Evolutionary conservation across 139 green algal genomes (phyloP).

Genomic region (Diplosphaera chodatii): DNA sequence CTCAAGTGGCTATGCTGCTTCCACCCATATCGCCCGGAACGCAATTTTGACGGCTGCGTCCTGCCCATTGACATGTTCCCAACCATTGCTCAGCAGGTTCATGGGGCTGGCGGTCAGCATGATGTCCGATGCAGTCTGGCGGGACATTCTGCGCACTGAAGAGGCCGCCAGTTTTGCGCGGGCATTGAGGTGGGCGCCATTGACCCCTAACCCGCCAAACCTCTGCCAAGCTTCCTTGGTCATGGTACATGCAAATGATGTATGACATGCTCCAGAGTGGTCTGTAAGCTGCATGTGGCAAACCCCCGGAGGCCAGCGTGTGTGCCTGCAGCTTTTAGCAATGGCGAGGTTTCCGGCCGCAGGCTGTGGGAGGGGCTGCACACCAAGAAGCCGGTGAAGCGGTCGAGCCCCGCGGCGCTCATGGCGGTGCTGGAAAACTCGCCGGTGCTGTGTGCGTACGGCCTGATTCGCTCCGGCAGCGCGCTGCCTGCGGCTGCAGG

Average conservation of each 20-base stretch:
- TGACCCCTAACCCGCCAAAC: too few species aligned
- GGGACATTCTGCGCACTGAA: slow-evolving; percentile 11
- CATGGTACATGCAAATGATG: too few species aligned
- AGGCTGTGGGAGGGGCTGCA: not conserved
- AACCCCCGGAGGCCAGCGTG: too few species aligned
- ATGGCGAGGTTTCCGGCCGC: too few species aligned
- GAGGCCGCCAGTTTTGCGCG: slow-evolving; percentile 2
- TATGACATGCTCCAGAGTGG: too few species aligned
- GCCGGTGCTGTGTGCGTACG: slow-evolving; percentile 52
- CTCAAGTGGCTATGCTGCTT: too few species aligned
- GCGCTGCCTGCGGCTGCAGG: not conserved
- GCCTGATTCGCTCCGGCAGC: slow-evolving; percentile 16
- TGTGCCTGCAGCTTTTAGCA: too few species aligned
- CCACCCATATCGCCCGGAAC: too few species aligned
- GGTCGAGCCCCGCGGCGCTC: slow-evolving; percentile 2
- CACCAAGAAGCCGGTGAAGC: not conserved
- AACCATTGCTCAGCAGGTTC: slow-evolving; percentile 12
- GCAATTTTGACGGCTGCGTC: too few species aligned
- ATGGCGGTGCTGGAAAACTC: slow-evolving; percentile 50
- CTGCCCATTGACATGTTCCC: too few species aligned
- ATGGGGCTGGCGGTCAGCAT: slow-evolving; percentile 27
- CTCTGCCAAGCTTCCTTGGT: too few species aligned
- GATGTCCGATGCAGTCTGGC: slow-evolving; percentile 24
- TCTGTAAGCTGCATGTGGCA: too few species aligned
- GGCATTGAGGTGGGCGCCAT: not conserved